Base-by-base conservation (phyloP, 176 grass and related monocot species). In the Guadua angustifolia region DNA sequence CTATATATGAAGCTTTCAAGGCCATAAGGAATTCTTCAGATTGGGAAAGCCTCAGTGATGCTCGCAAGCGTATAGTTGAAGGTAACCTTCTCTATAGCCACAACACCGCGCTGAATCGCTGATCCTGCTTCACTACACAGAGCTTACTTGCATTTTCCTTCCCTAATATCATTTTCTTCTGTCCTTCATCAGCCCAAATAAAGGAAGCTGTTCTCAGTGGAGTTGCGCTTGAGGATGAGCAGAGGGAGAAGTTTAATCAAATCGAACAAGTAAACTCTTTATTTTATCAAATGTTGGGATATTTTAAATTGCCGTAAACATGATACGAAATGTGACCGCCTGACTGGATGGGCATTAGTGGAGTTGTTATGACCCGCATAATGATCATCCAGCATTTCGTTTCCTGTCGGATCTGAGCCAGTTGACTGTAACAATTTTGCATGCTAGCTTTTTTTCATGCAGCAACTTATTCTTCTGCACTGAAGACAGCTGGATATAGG, bases 131-230 rank as follows among this genome's bases (percentile, higher is more conserved):
- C 15, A 74, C 46, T n/a, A 32, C 22, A 32, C n/a, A 17, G 51
- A 16, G 40, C 63, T 40, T 47, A 55, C 18, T 51, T 32, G 12
- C 5, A 19, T 74, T 39, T 71, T 69, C 24, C 1, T 49, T 10
- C 59, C 10, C 13, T 89, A 63, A 82, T 25, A 15, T 0, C 6
- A 21, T 61, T 49, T 49, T 85, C 12, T 74, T 74, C 61, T 59
- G 43, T 68, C 38, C 50, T 4, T 78, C 24, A 44, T 57, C 78
- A 98, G 95, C 69, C 79, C 93, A 93, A 82, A 92, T 98, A 79
- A 98, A 95, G 91, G 93, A 98, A 52, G 91, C 93, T 87, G 87
- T 98, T 90, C 92, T 98, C 2, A 89, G 78, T 55, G 95, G 95
- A 83, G 95, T 98, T 60, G 93, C 88, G 16, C 95, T 98, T 64